Percentiles rank a stretch among this genome's conserved stretches.
Conservation (phyloP, 805 yeast genomes). For the Teunomyces pallodes region DNA sequence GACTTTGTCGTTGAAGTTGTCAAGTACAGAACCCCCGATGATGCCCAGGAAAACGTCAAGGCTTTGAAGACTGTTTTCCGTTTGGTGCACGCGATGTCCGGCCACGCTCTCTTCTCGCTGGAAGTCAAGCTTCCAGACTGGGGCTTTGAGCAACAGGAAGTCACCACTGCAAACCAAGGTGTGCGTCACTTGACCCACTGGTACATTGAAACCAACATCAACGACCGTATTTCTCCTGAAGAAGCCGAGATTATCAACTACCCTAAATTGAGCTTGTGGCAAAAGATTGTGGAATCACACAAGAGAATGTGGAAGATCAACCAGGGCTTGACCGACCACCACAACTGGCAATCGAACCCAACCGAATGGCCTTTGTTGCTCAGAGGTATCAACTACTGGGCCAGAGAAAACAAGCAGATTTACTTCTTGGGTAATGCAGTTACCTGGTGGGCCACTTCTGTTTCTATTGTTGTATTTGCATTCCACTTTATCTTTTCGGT, state of each 20-base stretch:
- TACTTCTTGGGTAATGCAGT: conserved; percentile 79
- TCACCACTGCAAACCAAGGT: conserved; percentile 75
- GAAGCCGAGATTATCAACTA: conserved; percentile 41
- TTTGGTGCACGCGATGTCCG: conserved; percentile 76
- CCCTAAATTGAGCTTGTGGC: conserved; percentile 50
- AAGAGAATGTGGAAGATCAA: conserved; percentile 76
- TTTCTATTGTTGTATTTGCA: conserved; percentile 48
- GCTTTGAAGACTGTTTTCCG: conserved; percentile 72
- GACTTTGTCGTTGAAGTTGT: conserved; percentile 77
- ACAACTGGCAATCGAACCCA: conserved; percentile 71
- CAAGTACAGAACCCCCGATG: conserved; percentile 47
- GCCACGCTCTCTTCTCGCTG: conserved; percentile 74
- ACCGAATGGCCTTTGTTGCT: conserved; percentile 68
- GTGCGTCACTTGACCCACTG: conserved; percentile 57
- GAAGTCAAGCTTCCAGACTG: conserved; percentile 74
- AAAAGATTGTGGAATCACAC: conserved; percentile 66
- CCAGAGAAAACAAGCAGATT: conserved; percentile 54
- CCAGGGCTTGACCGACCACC: conserved; percentile 65
- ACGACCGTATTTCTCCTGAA: conserved; percentile 39
- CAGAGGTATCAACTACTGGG: conserved; percentile 86
- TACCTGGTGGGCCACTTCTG: conserved; percentile 71
- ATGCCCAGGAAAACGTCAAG: conserved; percentile 53
- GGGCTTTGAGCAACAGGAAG: conserved; percentile 86
- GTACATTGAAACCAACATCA: conserved; percentile 71
- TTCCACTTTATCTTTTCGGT: conserved; percentile 47